A percentile compares a stretch with the other conserved stretches of the same genome.
Conservation (phyloP, 2,329 filamentous ascomycete genomes). For the Aspergillus oerlinghausenensis region DNA sequence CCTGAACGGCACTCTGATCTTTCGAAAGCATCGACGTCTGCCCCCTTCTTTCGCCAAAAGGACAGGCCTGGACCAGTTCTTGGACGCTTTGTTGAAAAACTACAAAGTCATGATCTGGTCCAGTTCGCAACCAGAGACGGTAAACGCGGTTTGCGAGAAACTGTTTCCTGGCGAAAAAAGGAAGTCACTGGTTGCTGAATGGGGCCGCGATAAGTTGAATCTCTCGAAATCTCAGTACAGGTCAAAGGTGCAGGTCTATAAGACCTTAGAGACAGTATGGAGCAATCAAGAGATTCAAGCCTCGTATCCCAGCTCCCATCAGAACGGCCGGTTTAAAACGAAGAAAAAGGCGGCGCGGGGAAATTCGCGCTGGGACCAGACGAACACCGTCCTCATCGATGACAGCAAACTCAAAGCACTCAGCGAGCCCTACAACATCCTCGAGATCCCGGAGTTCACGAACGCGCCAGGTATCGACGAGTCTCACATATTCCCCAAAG, state of each 20-base stretch:
- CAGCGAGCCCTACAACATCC: slow-evolving; percentile 76
- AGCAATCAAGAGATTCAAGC: slow-evolving; percentile 39
- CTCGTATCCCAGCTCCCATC: slow-evolving; percentile 33
- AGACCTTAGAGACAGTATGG: slow-evolving; percentile 75
- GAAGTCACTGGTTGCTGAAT: slow-evolving; percentile 60
- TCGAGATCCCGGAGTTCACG: slow-evolving; percentile 74
- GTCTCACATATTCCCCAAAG: slow-evolving; percentile 44
- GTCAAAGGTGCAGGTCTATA: slow-evolving; percentile 79
- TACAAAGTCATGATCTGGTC: slow-evolving; percentile 90
- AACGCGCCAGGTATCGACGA: slow-evolving; percentile 38
- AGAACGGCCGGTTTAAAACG: neutral
- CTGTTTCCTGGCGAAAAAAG: slow-evolving; percentile 57
- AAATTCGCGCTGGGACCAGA: slow-evolving; percentile 64
- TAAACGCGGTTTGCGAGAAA: slow-evolving; percentile 52
- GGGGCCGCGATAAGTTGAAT: slow-evolving; percentile 73
- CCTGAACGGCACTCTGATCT: slow-evolving; percentile 85
- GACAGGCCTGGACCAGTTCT: slow-evolving; percentile 63
- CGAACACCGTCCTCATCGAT: slow-evolving; percentile 85
- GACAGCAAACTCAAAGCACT: slow-evolving; percentile 76
- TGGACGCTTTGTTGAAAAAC: slow-evolving; percentile 67
- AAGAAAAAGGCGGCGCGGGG: slow-evolving; percentile 30
- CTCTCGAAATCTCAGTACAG: slow-evolving; percentile 63
- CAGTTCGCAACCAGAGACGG: slow-evolving; percentile 71
- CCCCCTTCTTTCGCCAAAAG: slow-evolving; percentile 59
- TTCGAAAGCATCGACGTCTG: slow-evolving; percentile 55